These are phyloP conservation scores for Microdochium trichocladiopsis DNA, from an alignment of 2,329 filamentous ascomycete genomes.

Conservation along the genomic window DNA sequence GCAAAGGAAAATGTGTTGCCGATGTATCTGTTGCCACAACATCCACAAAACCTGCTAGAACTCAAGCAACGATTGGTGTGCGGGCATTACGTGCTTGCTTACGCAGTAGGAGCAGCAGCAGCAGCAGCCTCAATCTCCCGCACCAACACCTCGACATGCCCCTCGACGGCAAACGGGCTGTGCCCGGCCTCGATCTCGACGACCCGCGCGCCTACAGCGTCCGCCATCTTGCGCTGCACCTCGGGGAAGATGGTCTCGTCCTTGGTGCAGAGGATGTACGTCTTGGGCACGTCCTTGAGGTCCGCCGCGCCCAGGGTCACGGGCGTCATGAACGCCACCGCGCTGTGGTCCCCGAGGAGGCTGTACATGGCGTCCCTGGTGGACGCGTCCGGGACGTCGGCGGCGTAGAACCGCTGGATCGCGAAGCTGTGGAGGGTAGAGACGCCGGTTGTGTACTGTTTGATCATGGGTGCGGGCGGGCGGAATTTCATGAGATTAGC, in stretches of 20 bases:
- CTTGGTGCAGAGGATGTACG: constrained; percentile 16
- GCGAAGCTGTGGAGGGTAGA: not conserved
- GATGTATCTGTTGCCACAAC: too few relatives aligned
- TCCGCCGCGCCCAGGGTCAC: constrained; percentile 13
- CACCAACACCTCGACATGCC: not conserved
- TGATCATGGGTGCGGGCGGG: too few relatives aligned
- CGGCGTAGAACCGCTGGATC: not conserved
- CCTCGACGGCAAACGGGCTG: constrained; percentile 11
- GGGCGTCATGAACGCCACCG: constrained; percentile 6
- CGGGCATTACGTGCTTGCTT: too few relatives aligned
- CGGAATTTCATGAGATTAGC: too few relatives aligned
- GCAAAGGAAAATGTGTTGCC: too few relatives aligned
- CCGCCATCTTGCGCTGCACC: constrained; percentile 13
- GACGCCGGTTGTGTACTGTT: not conserved
- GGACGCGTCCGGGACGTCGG: not conserved
- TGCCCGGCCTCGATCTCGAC: constrained; percentile 11
- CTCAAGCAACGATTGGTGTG: too few relatives aligned
- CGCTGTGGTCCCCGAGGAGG: constrained; percentile 7
- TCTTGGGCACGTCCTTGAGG: constrained; percentile 12
- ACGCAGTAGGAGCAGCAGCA: too few relatives aligned
- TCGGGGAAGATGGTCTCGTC: constrained; percentile 11
- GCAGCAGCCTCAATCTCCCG: not conserved
- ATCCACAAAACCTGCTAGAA: too few relatives aligned
- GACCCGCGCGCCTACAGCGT: constrained; percentile 5
- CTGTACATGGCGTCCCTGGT: not conserved